A percentile compares a stretch with the other conserved stretches of the same genome.
phyloP scores from a whole-genome alignment of 768 basidiomycete genomes.

The Paxillus involutus region DNA sequence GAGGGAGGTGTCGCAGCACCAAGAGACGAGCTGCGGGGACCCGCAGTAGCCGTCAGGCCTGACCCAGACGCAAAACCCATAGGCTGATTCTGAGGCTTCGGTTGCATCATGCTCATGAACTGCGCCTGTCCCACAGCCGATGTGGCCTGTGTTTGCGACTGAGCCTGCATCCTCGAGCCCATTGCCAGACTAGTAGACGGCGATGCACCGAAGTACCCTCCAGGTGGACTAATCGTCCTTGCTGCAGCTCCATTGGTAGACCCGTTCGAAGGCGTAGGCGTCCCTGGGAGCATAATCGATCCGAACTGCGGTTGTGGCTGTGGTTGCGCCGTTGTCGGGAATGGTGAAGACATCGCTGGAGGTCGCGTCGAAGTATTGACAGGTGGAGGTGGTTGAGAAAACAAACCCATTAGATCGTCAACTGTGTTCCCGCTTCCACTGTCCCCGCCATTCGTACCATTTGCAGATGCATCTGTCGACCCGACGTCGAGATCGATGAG shows the following conservation, averaged over 20 bases:
- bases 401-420: conserved; percentile 67
- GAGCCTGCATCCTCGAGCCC: conserved; percentile 4
- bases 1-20: conserved; percentile 10
- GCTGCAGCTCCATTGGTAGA: conserved; percentile 10
- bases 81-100: conserved; percentile 15
- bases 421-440: conserved; percentile 25
- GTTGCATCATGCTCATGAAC: conserved; percentile 15
- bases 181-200: conserved; percentile 2
- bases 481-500: conserved; percentile 80
- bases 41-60: neutral
- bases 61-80: neutral
- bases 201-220: conserved; percentile 2
- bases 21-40: conserved; percentile 9
- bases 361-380: conserved; percentile 31
- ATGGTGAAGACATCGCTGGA: conserved; percentile 14
- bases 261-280: conserved; percentile 31
- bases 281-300: conserved; percentile 43
- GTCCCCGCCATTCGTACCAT: conserved; percentile 11
- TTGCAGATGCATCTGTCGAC: conserved; percentile 10
- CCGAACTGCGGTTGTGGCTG: conserved; percentile 32
- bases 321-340: conserved; percentile 5
- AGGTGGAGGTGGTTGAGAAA: conserved; percentile 34
- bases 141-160: neutral
- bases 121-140: conserved; percentile 3
- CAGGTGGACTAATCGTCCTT: conserved; percentile 15